Evolutionary conservation across 805 yeast species (phyloP).

Genomic region (Tetrapisispora phaffii): DNA sequence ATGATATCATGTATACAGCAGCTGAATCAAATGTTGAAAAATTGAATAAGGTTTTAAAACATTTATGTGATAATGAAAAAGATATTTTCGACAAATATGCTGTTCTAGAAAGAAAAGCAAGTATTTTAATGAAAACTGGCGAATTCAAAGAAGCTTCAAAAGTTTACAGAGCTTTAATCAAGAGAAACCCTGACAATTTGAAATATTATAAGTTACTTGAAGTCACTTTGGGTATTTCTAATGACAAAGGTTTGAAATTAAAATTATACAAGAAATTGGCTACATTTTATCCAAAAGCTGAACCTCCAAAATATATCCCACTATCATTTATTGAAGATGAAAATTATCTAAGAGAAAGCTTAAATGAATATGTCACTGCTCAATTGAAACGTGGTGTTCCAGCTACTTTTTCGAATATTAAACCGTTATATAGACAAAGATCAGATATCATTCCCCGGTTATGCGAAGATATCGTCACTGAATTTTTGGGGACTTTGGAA

Average conservation of each 20-base stretch:
- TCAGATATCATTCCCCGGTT: conserved; percentile 28
- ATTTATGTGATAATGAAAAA: conserved; percentile 45
- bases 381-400: conserved; percentile 80
- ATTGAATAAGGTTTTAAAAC: conserved; percentile 50
- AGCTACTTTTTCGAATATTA: conserved; percentile 76
- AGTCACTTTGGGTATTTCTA: conserved; percentile 41
- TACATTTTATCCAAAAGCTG: conserved; percentile 70
- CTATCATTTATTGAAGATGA: conserved; percentile 57
- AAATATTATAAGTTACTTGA: conserved; percentile 62
- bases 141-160: conserved; percentile 53
- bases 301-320: conserved; percentile 71
- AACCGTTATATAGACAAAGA: conserved; percentile 58
- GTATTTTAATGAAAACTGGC: conserved; percentile 49
- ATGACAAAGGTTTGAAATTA: conserved; percentile 41
- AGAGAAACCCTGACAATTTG: conserved; percentile 77
- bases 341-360: conserved; percentile 34
- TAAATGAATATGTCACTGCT: conserved; percentile 43
- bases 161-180: conserved; percentile 56
- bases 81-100: conserved; percentile 50
- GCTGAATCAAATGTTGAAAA: conserved; percentile 39
- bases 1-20: conserved; percentile 48
- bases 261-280: conserved; percentile 57
- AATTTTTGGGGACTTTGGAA: conserved; percentile 33
- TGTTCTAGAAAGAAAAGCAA: conserved; percentile 57
- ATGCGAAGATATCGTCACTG: conserved; percentile 45